Evolutionary conservation across 192 early-diverging fungal genomes (phyloP).

Genomic region (Spizellomyces sp.): DNA sequence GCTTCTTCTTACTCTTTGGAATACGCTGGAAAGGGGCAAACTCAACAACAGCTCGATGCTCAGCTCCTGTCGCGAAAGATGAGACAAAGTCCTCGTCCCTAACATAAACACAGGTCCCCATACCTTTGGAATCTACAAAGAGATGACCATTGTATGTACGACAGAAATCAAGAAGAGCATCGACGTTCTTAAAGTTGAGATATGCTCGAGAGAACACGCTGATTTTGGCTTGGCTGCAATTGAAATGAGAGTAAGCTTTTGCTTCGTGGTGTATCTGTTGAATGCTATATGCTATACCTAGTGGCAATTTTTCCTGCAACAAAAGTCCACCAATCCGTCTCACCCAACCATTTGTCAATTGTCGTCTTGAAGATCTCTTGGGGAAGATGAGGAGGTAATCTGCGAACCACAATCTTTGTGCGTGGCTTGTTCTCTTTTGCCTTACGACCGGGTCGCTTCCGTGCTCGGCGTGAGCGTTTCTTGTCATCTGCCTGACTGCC

Average conservation of each 20-base stretch:
- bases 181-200: constrained; percentile 69
- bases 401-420: constrained; percentile 72
- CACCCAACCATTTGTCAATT: constrained; percentile 57
- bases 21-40: constrained; percentile 78
- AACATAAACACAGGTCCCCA: background rate
- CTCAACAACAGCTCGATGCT: constrained; percentile 74
- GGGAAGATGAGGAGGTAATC: constrained; percentile 76
- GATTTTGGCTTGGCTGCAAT: constrained; percentile 70
- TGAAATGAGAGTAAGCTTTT: constrained; percentile 2
- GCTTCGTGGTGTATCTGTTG: too few relatives aligned
- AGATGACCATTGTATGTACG: constrained; percentile 76
- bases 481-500: background rate
- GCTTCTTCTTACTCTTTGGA: constrained; percentile 65
- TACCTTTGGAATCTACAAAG: constrained; percentile 70
- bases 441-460: constrained; percentile 7
- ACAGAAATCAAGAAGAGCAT: constrained; percentile 71
- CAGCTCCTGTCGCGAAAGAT: constrained; percentile 56
- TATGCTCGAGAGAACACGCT: constrained; percentile 73
- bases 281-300: constrained; percentile 51
- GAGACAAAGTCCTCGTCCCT: constrained; percentile 3
- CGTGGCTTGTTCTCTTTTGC: constrained; percentile 18
- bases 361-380: constrained; percentile 67
- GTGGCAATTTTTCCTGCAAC: constrained; percentile 73
- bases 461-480: background rate
- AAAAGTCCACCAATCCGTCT: constrained; percentile 56